These are phyloP conservation scores for Aspergillus bertholletiae DNA, from an alignment of 495 filamentous ascomycete species.

Conservation along the genomic window DNA sequence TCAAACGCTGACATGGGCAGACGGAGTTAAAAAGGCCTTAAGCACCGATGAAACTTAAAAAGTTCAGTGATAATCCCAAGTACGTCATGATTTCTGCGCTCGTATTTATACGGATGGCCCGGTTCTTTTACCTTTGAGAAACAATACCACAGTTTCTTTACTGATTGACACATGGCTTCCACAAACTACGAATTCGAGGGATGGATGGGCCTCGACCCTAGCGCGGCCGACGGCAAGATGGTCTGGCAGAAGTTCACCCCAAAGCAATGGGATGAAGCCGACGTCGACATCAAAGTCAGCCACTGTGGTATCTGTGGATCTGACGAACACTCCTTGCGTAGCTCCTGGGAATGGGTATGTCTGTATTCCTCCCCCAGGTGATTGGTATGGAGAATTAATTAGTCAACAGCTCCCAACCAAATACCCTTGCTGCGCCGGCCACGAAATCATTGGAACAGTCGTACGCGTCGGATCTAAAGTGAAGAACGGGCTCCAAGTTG, in stretches of 20 bases:
- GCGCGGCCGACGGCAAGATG: conserved; percentile 61
- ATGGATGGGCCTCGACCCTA: conserved; percentile 61
- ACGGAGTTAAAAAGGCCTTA: too few relatives aligned
- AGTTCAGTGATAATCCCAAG: too few relatives aligned
- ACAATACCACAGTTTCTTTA: neutral
- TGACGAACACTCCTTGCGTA: conserved; percentile 65
- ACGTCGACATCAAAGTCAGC: conserved; percentile 47
- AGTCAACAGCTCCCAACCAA: conserved; percentile 34
- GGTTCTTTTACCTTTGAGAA: too few relatives aligned
- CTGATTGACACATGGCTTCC: too few relatives aligned
- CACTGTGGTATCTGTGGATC: conserved; percentile 31
- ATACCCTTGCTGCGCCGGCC: conserved; percentile 68
- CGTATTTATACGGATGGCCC: too few relatives aligned
- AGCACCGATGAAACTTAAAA: too few relatives aligned
- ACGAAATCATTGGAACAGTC: conserved; percentile 73
- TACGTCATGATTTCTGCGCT: too few relatives aligned
- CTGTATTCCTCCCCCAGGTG: neutral
- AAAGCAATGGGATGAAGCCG: conserved; percentile 70
- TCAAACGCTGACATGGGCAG: too few relatives aligned
- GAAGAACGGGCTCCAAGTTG: conserved; percentile 58
- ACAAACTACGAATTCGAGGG: conserved; percentile 72
- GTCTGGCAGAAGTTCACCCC: conserved; percentile 66
- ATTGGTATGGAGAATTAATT: neutral
- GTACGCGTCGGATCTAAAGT: conserved; percentile 68
- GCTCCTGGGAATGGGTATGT: conserved; percentile 60